phyloP scores from a whole-genome alignment of 345 rosid species.

The Linum tenue region DNA sequence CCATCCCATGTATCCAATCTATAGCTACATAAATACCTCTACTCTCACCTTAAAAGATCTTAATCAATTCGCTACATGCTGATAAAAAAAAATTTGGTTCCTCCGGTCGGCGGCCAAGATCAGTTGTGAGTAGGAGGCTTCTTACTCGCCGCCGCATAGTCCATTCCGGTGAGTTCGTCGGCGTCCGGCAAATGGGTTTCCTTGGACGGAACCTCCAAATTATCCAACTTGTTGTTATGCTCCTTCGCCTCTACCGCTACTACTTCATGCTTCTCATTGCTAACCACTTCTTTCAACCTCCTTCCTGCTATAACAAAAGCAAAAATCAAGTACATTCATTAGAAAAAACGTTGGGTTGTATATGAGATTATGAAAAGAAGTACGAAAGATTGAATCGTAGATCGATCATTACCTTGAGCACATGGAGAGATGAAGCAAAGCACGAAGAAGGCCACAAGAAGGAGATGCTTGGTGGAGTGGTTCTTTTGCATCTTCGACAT shows the following conservation, averaged over 20 bases:
- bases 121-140: background rate
- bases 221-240: background rate
- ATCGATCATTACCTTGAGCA: constrained; percentile 23
- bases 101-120: background rate
- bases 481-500: background rate
- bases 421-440: constrained; percentile 31
- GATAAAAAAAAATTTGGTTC: no score
- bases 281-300: background rate
- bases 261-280: background rate
- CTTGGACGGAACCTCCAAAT: background rate
- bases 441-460: constrained; percentile 30
- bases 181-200: background rate
- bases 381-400: background rate
- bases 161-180: background rate
- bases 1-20: no score
- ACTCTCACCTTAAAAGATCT: no score
- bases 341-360: no score
- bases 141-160: background rate
- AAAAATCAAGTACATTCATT: no score
- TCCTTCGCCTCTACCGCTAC: background rate
- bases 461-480: constrained; percentile 20
- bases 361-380: no score
- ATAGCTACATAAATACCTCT: no score
- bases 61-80: no score
- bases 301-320: background rate